phyloP scores from a whole-genome alignment of 2,329 filamentous ascomycete genomes.

The Plenodomus lindquistii region DNA sequence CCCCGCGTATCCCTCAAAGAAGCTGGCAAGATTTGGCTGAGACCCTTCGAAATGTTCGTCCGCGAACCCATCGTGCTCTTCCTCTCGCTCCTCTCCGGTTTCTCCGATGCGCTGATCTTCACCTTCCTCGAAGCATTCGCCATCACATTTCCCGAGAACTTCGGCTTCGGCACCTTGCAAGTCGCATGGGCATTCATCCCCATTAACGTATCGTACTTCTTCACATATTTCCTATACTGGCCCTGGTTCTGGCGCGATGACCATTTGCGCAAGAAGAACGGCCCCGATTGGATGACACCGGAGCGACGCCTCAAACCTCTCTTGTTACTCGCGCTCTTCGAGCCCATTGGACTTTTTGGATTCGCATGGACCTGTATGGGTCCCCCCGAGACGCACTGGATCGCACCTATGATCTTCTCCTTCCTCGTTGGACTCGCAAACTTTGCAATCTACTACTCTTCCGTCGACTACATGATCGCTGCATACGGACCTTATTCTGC shows the following conservation, averaged over 20 bases:
- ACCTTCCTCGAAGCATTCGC: constrained; percentile 73
- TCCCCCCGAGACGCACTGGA: constrained; percentile 65
- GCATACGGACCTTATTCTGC: constrained; percentile 73
- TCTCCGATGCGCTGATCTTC: constrained; percentile 76
- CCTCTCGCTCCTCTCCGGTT: constrained; percentile 72
- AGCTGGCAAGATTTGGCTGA: constrained; percentile 53
- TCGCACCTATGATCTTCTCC: constrained; percentile 67
- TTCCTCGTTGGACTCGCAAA: constrained; percentile 70
- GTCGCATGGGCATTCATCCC: constrained; percentile 63
- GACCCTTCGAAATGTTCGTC: constrained; percentile 66
- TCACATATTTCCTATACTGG: constrained; percentile 64
- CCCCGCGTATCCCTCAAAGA: constrained; percentile 38
- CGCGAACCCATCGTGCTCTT: constrained; percentile 74
- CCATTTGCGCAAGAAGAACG: constrained; percentile 38
- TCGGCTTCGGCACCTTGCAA: constrained; percentile 61
- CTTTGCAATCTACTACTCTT: constrained; percentile 73
- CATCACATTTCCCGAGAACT: constrained; percentile 66
- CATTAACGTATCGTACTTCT: constrained; percentile 60
- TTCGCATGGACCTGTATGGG: constrained; percentile 71
- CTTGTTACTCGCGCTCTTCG: constrained; percentile 60
- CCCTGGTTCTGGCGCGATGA: constrained; percentile 52
- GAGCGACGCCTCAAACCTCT: constrained; percentile 65
- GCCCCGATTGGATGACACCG: constrained; percentile 59
- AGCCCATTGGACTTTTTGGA: constrained; percentile 69
- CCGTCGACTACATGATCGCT: constrained; percentile 77